Base-by-base conservation (phyloP, 768 basidiomycete species). In the Udeniomyces megalosporus region DNA sequence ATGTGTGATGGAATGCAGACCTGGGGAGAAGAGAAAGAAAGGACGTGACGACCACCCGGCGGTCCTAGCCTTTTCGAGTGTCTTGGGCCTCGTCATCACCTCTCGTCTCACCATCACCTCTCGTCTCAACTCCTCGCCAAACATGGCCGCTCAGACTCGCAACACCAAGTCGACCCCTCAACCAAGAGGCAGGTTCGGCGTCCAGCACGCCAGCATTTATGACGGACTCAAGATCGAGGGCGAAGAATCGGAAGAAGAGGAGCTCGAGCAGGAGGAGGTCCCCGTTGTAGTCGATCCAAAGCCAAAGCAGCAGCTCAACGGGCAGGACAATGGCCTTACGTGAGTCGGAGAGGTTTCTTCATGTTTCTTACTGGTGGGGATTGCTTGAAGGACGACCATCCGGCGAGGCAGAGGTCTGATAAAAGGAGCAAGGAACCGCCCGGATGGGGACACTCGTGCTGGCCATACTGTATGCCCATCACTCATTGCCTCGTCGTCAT, bases 181-280 rank as follows among this genome's bases (percentile, higher is more conserved):
- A 10, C 10, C 51, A n/a, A 26, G 20, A 11, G 60, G 60, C n/a
- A 42, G 60, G 6, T 28, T 53, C 20, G 51, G 46, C 31, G 62
- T 63, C 31, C 35, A 42, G 12, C 62, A 63, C 34, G 34, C 35
- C 14, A 28, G 28, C 29, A 58, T 63, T 20, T 63, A 48, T 15
- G 62, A 58, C 38, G 62, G 38, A 0, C 56, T 63, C 55, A 63
- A 63, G 49, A 58, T 63, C 29, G 62, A 63, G 38, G 62, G 62
- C 44, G 52, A 62, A 15, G 52, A 62, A 29, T 42, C 50, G 51
- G 45, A 38, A 11, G 31, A 34, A 6, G 58, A 59, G 14, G 58
- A 59, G 22, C 49, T 28, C 20, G 45, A 55, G 14, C 34, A 48
- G 11, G 45, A 53, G 44, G 55, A 54, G 34, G 52, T 47, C 32